Evolutionary conservation across 2,329 filamentous ascomycete genomes (phyloP).

Genomic region (Microsporum audouinii): DNA sequence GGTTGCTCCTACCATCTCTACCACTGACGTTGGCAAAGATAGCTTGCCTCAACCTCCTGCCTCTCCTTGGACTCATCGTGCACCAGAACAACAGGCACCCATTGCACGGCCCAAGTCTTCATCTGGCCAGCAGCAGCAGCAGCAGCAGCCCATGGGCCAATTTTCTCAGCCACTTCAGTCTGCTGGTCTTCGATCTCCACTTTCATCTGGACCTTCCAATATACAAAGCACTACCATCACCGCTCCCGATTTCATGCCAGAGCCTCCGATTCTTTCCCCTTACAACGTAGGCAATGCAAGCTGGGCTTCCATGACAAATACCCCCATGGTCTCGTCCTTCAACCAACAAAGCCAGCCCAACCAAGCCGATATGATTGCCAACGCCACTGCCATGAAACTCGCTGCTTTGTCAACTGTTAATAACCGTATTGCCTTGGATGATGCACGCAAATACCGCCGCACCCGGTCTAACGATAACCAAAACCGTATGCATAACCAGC

Average conservation of each 20-base stretch:
- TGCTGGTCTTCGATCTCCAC: conserved; percentile 68
- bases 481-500: conserved; percentile 40
- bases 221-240: conserved; percentile 77
- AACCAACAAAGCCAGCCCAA: conserved; percentile 44
- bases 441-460: conserved; percentile 90
- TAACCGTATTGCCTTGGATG: conserved; percentile 92
- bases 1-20: conserved; percentile 62
- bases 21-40: conserved; percentile 51
- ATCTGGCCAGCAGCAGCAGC: conserved; percentile 47
- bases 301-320: conserved; percentile 98
- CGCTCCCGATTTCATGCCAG: conserved; percentile 55
- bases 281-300: conserved; percentile 67
- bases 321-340: conserved; percentile 86
- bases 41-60: conserved; percentile 53
- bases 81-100: conserved; percentile 41
- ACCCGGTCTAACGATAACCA: conserved; percentile 74
- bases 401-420: conserved; percentile 95
- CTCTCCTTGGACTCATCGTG: conserved; percentile 64
- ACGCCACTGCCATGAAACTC: conserved; percentile 97
- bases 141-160: conserved; percentile 64
- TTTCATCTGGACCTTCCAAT: conserved; percentile 50
- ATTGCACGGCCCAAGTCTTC: conserved; percentile 64
- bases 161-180: conserved; percentile 74
- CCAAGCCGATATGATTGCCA: conserved; percentile 96
- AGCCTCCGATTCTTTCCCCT: conserved; percentile 77